Evolutionary conservation across 495 filamentous ascomycete species (phyloP), one percentile per base, ranked within the genome.

Genomic region (Penicillium coprophilum): DNA sequence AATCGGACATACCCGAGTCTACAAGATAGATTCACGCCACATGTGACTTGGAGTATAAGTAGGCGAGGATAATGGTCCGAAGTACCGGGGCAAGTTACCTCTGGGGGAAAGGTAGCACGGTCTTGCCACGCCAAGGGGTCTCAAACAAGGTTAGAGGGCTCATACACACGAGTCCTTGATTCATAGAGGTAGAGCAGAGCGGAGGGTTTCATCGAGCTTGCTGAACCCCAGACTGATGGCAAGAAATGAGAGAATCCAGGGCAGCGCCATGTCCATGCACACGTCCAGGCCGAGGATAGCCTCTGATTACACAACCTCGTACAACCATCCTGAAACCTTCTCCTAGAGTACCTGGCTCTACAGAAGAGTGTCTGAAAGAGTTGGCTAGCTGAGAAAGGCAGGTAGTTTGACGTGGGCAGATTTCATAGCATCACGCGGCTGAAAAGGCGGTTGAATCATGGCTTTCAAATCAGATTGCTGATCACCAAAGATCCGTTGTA

Each of bases 401-500:
- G 27, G 32, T 12, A 30, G 30, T 43, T 41, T 38, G 34, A 40
- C 40, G 52, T 32, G 30, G 28, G 36, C 23, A 54, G 30, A 38
- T n/a, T n/a, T n/a, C n/a, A 38, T 45, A n/a, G 3, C 19, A 53
- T 58, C 55, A 63, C 55, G 60, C 46, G 54, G 57, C 54, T 60
- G 50, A 56, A 43, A 15, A 31, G 15, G 30, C 36, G 11, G 20
- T 40, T 38, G 46, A 30, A 39, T 41, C 47, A 41, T 59, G 36
- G 21, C 47, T 50, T 57, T 51, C 47, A 54, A 53, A 59, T 55
- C 57, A 43, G 52, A 34, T 63, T 32, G 30, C 41, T 60, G 39
- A 32, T 31, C 27, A 13, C 17, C 56, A 28, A 52, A 8, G 13
- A 52, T 50, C 45, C 9, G 63, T 68, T 59, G 63, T 52, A 68